Base-by-base conservation (phyloP, 2,329 filamentous ascomycete species). In the Ambrosiella beaveri region DNA sequence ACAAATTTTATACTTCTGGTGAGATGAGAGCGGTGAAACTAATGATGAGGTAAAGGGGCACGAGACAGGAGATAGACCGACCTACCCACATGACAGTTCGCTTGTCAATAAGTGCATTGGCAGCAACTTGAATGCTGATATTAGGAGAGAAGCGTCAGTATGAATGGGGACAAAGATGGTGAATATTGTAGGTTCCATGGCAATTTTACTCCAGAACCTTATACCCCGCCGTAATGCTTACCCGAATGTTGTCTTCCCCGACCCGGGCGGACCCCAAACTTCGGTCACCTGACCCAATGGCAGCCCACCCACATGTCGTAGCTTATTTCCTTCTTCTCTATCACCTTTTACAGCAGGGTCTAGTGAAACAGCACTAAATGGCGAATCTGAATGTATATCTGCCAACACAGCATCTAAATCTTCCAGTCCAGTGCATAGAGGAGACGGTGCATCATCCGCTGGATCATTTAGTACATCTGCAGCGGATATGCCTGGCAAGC, bases 231-330 rank as follows among this genome's bases (percentile, higher is more conserved):
- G 71, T 44, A 17, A n/a, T 49, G 51, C 80, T 71, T 74, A 91
- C 86, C 84, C 86, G 64, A 96, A 73, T 11, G 84, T 76, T 3
- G 88, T 95, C 74, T 95, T 96, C 37, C 90, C 91, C 35, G 80
- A 80, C 1, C 89, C 90, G 7, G 88, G 85, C 9, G 90, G 88
- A 0, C 91, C 91, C 78, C 87, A 95, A 54, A 95, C 72, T 69
- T 97, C 91, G 2, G 86, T 86, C 47, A 95, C 76, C 67, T 88
- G 86, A 12, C 89, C 88, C 59, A 82, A 80, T 61, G 77, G 77
- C 53, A 95, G 74, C 3, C 88, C 89, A 15, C 77, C 75, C 57
- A 44, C 15, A 13, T 12, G 36, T 41, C 7, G 11, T 5, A 27
- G 5, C 39, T 41, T 13, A 44, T 15, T 17, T 9, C 38, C 39